A percentile compares a stretch with the other conserved stretches of the same genome.
Evolutionary conservation across 129 eudicot genomes (phyloP).

Genomic region (Escallonia rubra): DNA sequence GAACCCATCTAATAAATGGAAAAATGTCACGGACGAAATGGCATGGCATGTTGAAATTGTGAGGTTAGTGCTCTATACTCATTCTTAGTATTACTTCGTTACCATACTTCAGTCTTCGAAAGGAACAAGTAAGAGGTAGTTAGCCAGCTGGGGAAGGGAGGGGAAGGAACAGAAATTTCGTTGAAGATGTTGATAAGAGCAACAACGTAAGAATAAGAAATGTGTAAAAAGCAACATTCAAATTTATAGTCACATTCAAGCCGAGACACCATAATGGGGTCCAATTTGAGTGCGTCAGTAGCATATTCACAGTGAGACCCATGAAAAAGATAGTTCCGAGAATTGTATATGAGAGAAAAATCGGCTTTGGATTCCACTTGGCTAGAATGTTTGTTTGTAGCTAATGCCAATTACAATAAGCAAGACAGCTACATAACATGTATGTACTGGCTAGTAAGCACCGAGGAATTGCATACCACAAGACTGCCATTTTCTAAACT

Average conservation of each 20-base stretch:
- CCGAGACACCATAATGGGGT: not conserved
- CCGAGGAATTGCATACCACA: conserved; percentile 54
- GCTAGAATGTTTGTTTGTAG: not conserved
- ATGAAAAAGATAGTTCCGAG: not conserved
- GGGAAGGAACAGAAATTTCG: not conserved
- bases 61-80: too few species aligned
- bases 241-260: conserved; percentile 1
- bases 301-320: not conserved
- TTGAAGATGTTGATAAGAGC: not conserved
- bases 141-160: not conserved
- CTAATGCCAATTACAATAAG: not conserved
- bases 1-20: too few species aligned
- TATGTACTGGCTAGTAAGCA: not conserved
- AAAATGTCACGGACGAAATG: too few species aligned
- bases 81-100: too few species aligned
- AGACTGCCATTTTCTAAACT: conserved; percentile 87
- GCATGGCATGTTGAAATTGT: too few species aligned
- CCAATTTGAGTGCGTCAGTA: not conserved
- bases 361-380: not conserved
- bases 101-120: too few species aligned
- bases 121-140: too few species aligned
- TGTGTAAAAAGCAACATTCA: not conserved
- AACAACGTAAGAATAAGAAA: not conserved
- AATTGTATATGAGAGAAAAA: not conserved
- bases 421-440: not conserved